Evolutionary conservation across 345 rosid genomes (phyloP), one percentile per base, ranked within the genome.

Genomic region (Angophora floribunda): DNA sequence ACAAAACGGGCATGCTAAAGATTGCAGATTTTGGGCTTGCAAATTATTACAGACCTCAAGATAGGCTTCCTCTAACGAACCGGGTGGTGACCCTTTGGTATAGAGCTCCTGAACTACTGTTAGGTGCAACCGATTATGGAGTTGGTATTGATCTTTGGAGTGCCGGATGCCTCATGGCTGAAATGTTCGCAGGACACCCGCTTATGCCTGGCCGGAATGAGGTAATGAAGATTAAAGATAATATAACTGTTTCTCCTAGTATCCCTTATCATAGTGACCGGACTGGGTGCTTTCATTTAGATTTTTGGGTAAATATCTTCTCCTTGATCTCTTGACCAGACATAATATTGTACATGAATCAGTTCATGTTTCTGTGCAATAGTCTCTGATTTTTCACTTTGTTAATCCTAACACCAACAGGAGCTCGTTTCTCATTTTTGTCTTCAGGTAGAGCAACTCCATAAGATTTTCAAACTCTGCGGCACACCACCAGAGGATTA

Each of bases 401-500:
- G 45, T 30, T 45, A 32, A 70, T 70, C 45, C 4, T 15, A 70
- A 70, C 45, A 70, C 45, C 16, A 70, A 70, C 13, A 17, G 80
- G 13, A 70, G 65, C 41, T 61, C 5, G 53, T 52, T 32, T 47
- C 86, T 53, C 59, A 17, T 78, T 87, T 88, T 85, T 86, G 17
- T 87, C 26, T 80, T 70, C 89, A 95, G 99, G 97, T 96, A 86
- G 99, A 97, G 90, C 99, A 96, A 91, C 91, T 96, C 86, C 98
- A 97, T 90, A 95, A 92, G 91, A 97, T 95, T 87, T 97, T 97
- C 89, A 91, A 94, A 92, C 93, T 97, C 53, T 97, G 98, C 51
- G 98, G 99, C 67, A 93, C 98, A n/a, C 99, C 99, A 44, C 91
- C 95, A 3, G 97, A 97, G 89, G 96, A 95, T 59, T 97, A 96